A percentile compares a stretch with the other conserved stretches of the same genome.
Conservation (phyloP, 2,329 filamentous ascomycete genomes). For the Epichloe typhina region DNA sequence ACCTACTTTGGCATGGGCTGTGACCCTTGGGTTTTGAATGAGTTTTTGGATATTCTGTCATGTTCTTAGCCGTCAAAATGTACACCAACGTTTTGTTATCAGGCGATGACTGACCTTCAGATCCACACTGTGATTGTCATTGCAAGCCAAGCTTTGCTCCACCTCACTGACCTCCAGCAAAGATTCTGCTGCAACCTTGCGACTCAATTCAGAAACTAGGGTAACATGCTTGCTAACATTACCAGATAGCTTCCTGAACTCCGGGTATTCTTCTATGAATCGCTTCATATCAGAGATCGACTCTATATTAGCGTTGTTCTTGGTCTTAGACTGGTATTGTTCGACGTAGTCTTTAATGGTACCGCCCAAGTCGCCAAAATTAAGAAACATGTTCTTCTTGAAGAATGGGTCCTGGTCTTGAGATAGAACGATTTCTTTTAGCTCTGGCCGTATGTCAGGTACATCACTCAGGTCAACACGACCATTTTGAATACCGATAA, state of each 20-base stretch:
- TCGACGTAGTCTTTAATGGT: constrained; percentile 98
- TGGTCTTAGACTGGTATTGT: constrained; percentile 96
- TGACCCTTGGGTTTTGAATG: constrained; percentile 67
- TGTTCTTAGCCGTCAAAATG: constrained; percentile 11
- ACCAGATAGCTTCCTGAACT: constrained; percentile 91
- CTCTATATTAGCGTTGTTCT: constrained; percentile 89
- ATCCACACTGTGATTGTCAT: constrained; percentile 84
- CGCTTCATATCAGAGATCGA: constrained; percentile 98
- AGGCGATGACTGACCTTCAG: constrained; percentile 51
- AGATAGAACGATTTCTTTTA: constrained; percentile 88
- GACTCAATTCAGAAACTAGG: constrained; percentile 82
- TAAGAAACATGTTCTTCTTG: constrained; percentile 97
- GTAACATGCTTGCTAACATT: constrained; percentile 99
- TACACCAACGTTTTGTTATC: neutral
- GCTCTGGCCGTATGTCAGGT: constrained; percentile 70
- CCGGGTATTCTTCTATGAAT: constrained; percentile 96
- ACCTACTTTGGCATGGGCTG: constrained; percentile 71
- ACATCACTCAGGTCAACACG: constrained; percentile 77
- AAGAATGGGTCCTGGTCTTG: constrained; percentile 98
- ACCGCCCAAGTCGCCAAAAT: constrained; percentile 88
- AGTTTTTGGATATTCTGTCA: constrained; percentile 66
- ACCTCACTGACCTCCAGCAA: constrained; percentile 94
- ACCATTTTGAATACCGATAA: constrained; percentile 90
- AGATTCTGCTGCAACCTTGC: constrained; percentile 72
- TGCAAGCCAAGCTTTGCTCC: constrained; percentile 92